A percentile compares a stretch with the other conserved stretches of the same genome.
Evolutionary conservation across 2,329 filamentous ascomycete species (phyloP).

Genomic region (Dendrostoma leiphaemia): DNA sequence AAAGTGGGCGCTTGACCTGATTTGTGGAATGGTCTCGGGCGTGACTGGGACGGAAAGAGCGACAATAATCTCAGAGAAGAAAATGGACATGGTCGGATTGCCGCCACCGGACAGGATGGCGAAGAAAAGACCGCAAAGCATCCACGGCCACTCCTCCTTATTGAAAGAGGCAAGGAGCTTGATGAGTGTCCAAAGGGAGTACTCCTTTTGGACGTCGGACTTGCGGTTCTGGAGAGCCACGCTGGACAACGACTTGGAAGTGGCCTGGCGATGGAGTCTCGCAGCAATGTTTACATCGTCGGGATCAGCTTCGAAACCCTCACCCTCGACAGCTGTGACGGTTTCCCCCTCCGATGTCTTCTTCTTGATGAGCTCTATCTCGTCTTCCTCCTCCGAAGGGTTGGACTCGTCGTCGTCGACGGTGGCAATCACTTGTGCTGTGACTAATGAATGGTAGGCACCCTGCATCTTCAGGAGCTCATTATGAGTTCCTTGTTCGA

Average conservation of each 20-base stretch:
- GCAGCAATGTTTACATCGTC: conserved; percentile 57
- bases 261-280: conserved; percentile 54
- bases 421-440: conserved; percentile 78
- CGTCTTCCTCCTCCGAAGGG: conserved; percentile 45
- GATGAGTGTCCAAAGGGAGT: conserved; percentile 73
- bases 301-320: conserved; percentile 50
- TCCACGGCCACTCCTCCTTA: conserved; percentile 64
- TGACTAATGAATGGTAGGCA: conserved; percentile 82
- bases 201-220: conserved; percentile 52
- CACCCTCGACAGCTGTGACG: conserved; percentile 26
- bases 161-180: conserved; percentile 82
- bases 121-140: conserved; percentile 72
- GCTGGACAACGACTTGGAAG: conserved; percentile 66
- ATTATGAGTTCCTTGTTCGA: conserved; percentile 89
- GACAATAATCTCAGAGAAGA: conserved; percentile 87
- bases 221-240: conserved; percentile 60
- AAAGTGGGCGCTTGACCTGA: conserved; percentile 74
- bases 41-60: conserved; percentile 58
- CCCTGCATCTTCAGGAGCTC: conserved; percentile 67
- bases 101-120: conserved; percentile 76
- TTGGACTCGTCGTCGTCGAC: conserved; percentile 56
- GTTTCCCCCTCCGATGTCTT: conserved; percentile 38
- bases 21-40: conserved; percentile 46
- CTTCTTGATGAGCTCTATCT: conserved; percentile 50
- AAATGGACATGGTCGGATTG: conserved; percentile 62